phyloP scores from a whole-genome alignment of 805 yeast species.

The Brettanomyces bruxellensis region DNA sequence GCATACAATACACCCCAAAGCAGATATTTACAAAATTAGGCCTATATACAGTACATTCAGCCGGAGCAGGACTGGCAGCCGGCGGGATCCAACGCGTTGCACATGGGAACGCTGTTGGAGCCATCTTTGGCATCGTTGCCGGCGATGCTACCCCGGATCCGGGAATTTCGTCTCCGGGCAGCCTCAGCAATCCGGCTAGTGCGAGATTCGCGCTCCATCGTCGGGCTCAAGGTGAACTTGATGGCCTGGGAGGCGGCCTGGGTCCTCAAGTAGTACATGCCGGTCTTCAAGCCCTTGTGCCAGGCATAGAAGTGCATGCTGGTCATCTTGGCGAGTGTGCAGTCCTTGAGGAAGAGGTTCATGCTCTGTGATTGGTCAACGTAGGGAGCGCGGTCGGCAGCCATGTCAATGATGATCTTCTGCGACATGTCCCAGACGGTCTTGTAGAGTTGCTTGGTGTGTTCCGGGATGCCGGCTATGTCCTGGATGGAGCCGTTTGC shows the following conservation, averaged over 20 bases:
- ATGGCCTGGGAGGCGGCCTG: slow-evolving; percentile 97
- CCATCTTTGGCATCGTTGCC: slow-evolving; percentile 4
- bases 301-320: slow-evolving; percentile 99
- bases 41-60: slow-evolving; percentile 5
- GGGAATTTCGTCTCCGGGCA: neutral
- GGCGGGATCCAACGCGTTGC: slow-evolving; percentile 17
- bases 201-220: slow-evolving; percentile 6
- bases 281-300: slow-evolving; percentile 97
- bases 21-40: no score
- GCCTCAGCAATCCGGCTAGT: neutral
- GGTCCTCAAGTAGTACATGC: slow-evolving; percentile 96
- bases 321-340: slow-evolving; percentile 94
- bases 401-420: slow-evolving; percentile 50
- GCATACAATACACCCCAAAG: no score
- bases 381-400: slow-evolving; percentile 71
- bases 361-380: slow-evolving; percentile 90
- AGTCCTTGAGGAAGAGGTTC: slow-evolving; percentile 80
- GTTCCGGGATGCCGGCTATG: slow-evolving; percentile 64
- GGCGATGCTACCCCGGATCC: slow-evolving; percentile 3
- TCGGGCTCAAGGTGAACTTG: slow-evolving; percentile 69
- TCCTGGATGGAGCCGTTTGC: slow-evolving; percentile 82
- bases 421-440: slow-evolving; percentile 66
- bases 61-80: slow-evolving; percentile 36
- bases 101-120: slow-evolving; percentile 12
- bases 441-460: slow-evolving; percentile 69